phyloP scores from a whole-genome alignment of 305 asterid genomes.

The Fraxinus velutina region DNA sequence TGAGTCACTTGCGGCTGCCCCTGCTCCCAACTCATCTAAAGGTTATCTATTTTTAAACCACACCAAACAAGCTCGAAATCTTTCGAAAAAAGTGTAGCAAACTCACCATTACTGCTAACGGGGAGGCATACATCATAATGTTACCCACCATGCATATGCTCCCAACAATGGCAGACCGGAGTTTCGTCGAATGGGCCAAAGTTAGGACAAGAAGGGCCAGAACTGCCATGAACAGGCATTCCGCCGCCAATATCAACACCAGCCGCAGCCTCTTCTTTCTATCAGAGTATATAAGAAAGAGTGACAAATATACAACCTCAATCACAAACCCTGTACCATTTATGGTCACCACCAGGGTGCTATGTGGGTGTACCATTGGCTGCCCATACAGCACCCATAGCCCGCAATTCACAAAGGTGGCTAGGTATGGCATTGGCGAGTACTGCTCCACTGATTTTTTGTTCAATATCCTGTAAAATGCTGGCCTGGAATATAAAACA shows the following conservation, averaged over 20 bases:
- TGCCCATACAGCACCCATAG: conserved; percentile 84
- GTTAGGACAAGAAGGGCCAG: conserved; percentile 51
- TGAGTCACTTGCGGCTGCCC: too few species aligned
- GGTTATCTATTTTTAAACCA: too few species aligned
- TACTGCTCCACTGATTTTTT: conserved; percentile 68
- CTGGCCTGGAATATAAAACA: conserved; percentile 45
- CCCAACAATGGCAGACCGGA: conserved; percentile 63
- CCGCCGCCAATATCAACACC: conserved; percentile 34
- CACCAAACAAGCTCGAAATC: background rate
- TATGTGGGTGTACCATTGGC: conserved; percentile 75
- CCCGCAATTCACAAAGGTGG: conserved; percentile 74
- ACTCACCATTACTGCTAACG: conserved; percentile 71
- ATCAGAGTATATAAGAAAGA: conserved; percentile 49
- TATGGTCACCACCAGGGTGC: conserved; percentile 67
- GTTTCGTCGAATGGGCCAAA: conserved; percentile 40
- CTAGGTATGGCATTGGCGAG: conserved; percentile 75
- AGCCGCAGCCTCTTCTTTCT: conserved; percentile 43
- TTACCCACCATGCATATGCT: conserved; percentile 78
- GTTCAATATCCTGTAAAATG: conserved; percentile 64
- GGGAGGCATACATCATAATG: conserved; percentile 82
- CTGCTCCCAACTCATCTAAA: too few species aligned
- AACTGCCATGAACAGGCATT: conserved; percentile 46
- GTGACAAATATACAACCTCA: conserved; percentile 48
- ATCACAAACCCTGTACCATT: conserved; percentile 70
- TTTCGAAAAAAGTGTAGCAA: background rate